Evolutionary conservation across 257 asterid genomes (phyloP).

Genomic region (Schizonepeta tenuifolia): DNA sequence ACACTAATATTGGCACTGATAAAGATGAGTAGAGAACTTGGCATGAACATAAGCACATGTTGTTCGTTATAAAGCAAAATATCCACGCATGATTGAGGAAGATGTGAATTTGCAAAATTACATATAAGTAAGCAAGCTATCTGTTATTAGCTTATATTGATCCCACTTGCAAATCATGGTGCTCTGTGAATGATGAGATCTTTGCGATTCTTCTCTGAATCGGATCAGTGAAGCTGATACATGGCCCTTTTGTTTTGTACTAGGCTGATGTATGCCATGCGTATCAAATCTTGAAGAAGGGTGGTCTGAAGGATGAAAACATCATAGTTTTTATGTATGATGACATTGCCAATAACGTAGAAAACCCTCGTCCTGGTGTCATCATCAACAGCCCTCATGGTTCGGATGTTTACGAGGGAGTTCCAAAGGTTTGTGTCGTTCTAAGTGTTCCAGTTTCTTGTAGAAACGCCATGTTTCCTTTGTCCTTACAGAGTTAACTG

Average conservation of each 20-base stretch:
- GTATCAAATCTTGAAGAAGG: slow-evolving; percentile 77
- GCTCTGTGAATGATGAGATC: not conserved
- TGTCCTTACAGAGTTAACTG: slow-evolving; percentile 38
- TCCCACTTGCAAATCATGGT: not conserved
- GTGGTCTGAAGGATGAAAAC: slow-evolving; percentile 94
- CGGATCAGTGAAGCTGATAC: slow-evolving; percentile 30
- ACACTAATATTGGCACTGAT: not conserved
- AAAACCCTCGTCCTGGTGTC: slow-evolving; percentile 90
- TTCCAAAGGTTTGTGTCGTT: slow-evolving; percentile 75
- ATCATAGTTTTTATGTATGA: slow-evolving; percentile 90
- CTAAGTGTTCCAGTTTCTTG: slow-evolving; percentile 10
- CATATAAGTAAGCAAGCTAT: not conserved
- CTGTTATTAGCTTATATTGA: not conserved
- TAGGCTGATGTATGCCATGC: slow-evolving; percentile 99
- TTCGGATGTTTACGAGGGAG: slow-evolving; percentile 84
- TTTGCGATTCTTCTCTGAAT: not conserved
- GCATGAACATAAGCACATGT: not conserved
- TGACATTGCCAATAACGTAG: slow-evolving; percentile 76
- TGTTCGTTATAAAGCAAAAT: not conserved
- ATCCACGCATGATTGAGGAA: not conserved
- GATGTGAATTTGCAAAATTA: slow-evolving; percentile 4
- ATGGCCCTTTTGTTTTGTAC: slow-evolving; percentile 28
- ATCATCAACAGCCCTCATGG: slow-evolving; percentile 90
- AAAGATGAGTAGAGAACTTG: not conserved
- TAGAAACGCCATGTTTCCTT: slow-evolving; percentile 10